phyloP scores from a whole-genome alignment of 1,284 basidiomycete genomes.

The Uromyces viciae-fabae region DNA sequence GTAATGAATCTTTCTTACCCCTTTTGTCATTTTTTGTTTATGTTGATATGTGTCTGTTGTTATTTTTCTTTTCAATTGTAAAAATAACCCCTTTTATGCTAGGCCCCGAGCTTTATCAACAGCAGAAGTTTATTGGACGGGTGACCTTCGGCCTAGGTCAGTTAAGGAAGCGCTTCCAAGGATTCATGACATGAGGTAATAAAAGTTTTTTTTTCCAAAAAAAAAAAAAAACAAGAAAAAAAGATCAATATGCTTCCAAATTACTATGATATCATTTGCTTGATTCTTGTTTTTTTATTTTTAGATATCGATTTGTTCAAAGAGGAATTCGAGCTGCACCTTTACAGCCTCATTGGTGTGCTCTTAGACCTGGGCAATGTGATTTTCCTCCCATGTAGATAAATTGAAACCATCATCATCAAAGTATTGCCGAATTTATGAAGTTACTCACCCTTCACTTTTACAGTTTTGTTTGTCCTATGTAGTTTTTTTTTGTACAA shows the following conservation, averaged over 20 bases:
- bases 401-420: no score
- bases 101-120: slow-evolving; percentile 69
- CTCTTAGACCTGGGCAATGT: slow-evolving; percentile 62
- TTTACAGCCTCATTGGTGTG: slow-evolving; percentile 78
- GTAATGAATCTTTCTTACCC: slow-evolving; percentile 51
- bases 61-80: background rate
- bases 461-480: no score
- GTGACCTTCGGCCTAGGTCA: slow-evolving; percentile 54
- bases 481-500: no score
- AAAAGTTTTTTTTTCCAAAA: background rate
- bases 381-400: slow-evolving; percentile 14
- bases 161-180: slow-evolving; percentile 66
- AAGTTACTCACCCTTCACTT: no score
- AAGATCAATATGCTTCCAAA: no score
- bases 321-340: slow-evolving; percentile 67
- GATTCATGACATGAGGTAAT: slow-evolving; percentile 68
- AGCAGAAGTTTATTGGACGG: slow-evolving; percentile 79
- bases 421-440: no score
- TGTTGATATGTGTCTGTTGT: no score
- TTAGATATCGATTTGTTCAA: slow-evolving; percentile 61
- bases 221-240: no score
- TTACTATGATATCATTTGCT: no score
- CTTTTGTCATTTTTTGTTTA: background rate
- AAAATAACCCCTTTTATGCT: background rate
- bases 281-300: background rate